Base-by-base conservation (phyloP, 2,329 filamentous ascomycete species). In the Dissoconium aciculare region DNA sequence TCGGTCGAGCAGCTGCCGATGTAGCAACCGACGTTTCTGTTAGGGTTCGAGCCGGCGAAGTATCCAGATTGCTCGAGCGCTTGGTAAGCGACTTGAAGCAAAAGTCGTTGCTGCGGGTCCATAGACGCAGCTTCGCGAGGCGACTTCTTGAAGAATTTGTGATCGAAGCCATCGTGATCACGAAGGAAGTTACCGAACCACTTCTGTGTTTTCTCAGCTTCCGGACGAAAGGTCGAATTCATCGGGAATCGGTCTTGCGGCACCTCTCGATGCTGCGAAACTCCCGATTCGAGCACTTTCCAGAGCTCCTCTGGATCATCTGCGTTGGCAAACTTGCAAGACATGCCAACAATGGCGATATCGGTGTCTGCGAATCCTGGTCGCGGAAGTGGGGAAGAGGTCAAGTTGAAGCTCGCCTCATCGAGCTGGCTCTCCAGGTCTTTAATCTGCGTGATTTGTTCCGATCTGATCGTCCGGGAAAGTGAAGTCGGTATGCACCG, bases 321-420 rank as follows among this genome's bases (percentile, higher is more conserved):
- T 3, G 54, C 56, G 0, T 53, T 53, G 0, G 57, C 45, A 0
- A 50, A 40, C 16, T 54, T 47, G 27, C 40, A 35, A 0, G 55
- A 43, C 53, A 59, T 55, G 4, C 57, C 56, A 3, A 61, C 37
- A 1, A 61, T 42, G 3, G 56, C 57, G 24, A 60, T 41, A 25
- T 29, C 45, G 17, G 14, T 30, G 9, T 30, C 19, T 23, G 8
- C 19, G n/a, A n/a, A n/a, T n/a, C n/a, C n/a, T n/a, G n/a, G n/a
- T n/a, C n/a, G n/a, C n/a, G n/a, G n/a, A n/a, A 23, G 8, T n/a
- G 19, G n/a, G 19, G 19, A n/a, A 23, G 19, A 23, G 19, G 8
- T 23, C 8, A 23, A 8, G 8, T 23, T 8, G n/a, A 8, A n/a
- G n/a, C 19, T n/a, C 19, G 8, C n/a, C 19, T 8, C 19, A 23